phyloP scores from a whole-genome alignment of 2,329 filamentous ascomycete species.

The Coniochaeta pulveracea region DNA sequence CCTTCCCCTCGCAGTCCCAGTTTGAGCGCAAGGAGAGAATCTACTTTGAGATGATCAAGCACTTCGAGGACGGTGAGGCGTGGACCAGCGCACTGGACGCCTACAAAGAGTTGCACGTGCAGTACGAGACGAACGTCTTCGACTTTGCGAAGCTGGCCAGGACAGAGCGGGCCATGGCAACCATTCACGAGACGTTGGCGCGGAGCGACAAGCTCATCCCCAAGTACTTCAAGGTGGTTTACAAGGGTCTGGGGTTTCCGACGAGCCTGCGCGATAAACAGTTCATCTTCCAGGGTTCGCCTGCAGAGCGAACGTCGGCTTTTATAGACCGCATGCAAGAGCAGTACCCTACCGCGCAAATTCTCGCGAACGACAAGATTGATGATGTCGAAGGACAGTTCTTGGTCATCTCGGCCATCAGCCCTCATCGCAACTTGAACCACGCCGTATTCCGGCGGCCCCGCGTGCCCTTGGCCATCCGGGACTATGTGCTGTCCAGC shows the following conservation, averaged over 20 bases:
- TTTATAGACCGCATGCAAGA: constrained; percentile 91
- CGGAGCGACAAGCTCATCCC: constrained; percentile 69
- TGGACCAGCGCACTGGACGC: constrained; percentile 82
- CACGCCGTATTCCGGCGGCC: constrained; percentile 82
- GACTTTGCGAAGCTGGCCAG: constrained; percentile 88
- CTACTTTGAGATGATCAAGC: constrained; percentile 89
- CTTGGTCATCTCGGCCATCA: constrained; percentile 70
- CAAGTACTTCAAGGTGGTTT: constrained; percentile 85
- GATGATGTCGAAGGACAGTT: constrained; percentile 88
- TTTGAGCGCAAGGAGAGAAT: constrained; percentile 90
- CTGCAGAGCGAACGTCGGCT: constrained; percentile 63
- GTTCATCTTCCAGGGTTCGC: constrained; percentile 78
- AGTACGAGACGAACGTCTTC: constrained; percentile 82
- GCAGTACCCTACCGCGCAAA: constrained; percentile 75
- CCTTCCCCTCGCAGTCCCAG: constrained; percentile 70
- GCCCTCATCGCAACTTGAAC: constrained; percentile 66
- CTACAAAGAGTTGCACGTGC: constrained; percentile 81
- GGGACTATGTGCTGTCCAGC: constrained; percentile 77
- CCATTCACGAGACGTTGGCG: constrained; percentile 78
- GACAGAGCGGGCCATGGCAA: constrained; percentile 81
- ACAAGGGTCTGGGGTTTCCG: constrained; percentile 83
- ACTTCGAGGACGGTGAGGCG: constrained; percentile 88
- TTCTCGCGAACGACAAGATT: constrained; percentile 56
- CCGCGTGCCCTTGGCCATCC: constrained; percentile 69
- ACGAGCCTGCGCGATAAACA: constrained; percentile 73